Evolutionary conservation across 768 basidiomycete genomes (phyloP), one percentile per base, ranked within the genome.

Genomic region (Daedaleopsis sinensis): DNA sequence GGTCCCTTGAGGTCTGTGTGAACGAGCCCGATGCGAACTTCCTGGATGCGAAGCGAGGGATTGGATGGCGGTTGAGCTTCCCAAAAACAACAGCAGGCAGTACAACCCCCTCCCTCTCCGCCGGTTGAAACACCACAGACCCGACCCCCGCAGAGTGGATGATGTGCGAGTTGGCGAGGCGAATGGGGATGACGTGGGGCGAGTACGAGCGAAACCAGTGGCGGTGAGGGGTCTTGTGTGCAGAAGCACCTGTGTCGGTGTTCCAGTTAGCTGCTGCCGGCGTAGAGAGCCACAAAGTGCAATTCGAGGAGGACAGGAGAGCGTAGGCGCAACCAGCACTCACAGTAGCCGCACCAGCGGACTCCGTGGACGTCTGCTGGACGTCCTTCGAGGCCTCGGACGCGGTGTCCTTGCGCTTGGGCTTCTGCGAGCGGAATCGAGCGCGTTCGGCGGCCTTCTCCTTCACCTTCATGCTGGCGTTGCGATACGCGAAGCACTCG

Each of bases 41-140:
- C 32, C 59, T 21, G 59, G 62, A 55, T 1, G 58, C 58, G 48
- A 46, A 49, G 18, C 19, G 46, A 37, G 67, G 65, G 52, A 65
- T 55, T 32, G 47, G n/a, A 42, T 57, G 57, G 13, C 61, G 55
- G 18, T 52, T 43, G 48, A 59, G 56, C 53, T 76, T 76, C 18
- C 74, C 73, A 13, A 55, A 23, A 19, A 55, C 42, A 24, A 55
- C 54, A 42, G 54, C 54, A 42, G 54, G 39, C 13, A 38, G 54
- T 46, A 43, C 4, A 42, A n/a, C 54, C 54, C n/a, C 9, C 38
- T 37, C 54, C 27, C 54, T 55, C 54, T 35, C 35, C n/a, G 47
- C 46, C 10, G 36, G 8, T 61, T 71, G 63, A 77, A 72, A 59
- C 37, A 37, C 58, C 27, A 59, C 51, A 42, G 51, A 52, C 58